These are phyloP conservation scores for Apiosordaria backusii DNA, from an alignment of 495 filamentous ascomycete species.

Conservation along the genomic window DNA sequence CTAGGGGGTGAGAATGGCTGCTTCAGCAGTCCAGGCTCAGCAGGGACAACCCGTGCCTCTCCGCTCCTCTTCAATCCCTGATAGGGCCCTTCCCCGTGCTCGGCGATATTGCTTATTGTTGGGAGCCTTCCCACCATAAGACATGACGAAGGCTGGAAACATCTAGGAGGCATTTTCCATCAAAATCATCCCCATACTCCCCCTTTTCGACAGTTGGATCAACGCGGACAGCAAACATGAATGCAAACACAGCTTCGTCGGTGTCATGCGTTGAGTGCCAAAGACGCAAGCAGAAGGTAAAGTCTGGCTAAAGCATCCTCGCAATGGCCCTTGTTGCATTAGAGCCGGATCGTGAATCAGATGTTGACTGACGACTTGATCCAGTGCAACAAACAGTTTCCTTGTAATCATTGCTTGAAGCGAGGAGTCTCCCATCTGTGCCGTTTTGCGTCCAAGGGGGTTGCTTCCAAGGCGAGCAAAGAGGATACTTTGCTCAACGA, in stretches of 20 bases:
- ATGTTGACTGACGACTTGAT: constrained; percentile 12
- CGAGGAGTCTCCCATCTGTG: constrained; percentile 41
- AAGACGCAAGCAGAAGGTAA: constrained; percentile 43
- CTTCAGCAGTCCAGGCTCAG: background rate
- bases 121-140: background rate
- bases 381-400: constrained; percentile 44
- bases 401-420: constrained; percentile 43
- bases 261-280: constrained; percentile 41
- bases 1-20: background rate
- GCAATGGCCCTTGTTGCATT: constrained; percentile 6
- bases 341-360: background rate
- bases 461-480: constrained; percentile 17
- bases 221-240: constrained; percentile 10
- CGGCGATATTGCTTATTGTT: background rate
- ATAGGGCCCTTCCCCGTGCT: background rate
- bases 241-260: constrained; percentile 1
- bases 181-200: background rate
- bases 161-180: background rate
- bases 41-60: background rate
- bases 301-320: background rate
- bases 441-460: constrained; percentile 29
- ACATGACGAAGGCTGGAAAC: background rate
- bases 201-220: background rate
- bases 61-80: background rate
- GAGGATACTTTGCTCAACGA: constrained; percentile 17